Evolutionary conservation across 345 rosid genomes (phyloP).

Genomic region (Anastatica hierochuntica): DNA sequence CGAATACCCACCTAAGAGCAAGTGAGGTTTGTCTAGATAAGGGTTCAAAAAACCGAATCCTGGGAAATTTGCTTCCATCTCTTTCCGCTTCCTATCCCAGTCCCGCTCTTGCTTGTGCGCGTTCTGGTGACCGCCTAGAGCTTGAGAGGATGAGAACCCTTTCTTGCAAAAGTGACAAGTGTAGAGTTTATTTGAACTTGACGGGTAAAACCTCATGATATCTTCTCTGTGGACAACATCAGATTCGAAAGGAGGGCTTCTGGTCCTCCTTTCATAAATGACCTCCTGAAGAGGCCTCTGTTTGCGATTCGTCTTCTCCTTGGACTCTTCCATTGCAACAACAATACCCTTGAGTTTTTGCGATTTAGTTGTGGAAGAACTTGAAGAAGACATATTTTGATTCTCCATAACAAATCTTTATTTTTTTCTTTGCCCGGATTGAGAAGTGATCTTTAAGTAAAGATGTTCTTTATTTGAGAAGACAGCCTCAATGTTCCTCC

Average conservation of each 20-base stretch:
- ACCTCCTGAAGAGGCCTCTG: constrained; percentile 10
- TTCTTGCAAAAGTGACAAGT: constrained; percentile 14
- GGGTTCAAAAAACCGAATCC: constrained; percentile 3
- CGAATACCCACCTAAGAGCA: constrained; percentile 25
- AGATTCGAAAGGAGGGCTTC: constrained; percentile 2
- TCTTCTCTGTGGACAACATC: constrained; percentile 11
- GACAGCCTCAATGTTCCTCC: background rate
- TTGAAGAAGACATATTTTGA: constrained; percentile 17
- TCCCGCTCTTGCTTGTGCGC: constrained; percentile 87
- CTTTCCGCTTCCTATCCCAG: constrained; percentile 23
- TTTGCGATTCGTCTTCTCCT: background rate
- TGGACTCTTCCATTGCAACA: background rate
- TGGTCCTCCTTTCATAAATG: constrained; percentile 2
- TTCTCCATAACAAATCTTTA: constrained; percentile 6
- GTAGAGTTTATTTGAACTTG: constrained; percentile 15
- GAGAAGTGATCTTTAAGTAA: constrained; percentile 12
- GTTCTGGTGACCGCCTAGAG: constrained; percentile 93
- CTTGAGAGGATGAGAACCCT: constrained; percentile 70
- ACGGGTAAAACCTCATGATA: constrained; percentile 18
- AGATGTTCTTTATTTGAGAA: constrained; percentile 17
- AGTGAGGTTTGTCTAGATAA: constrained; percentile 19
- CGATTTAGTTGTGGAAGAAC: constrained; percentile 10
- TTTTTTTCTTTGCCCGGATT: background rate
- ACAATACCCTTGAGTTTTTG: background rate
- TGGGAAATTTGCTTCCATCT: constrained; percentile 10